phyloP scores from a whole-genome alignment of 2,329 filamentous ascomycete genomes.

The Sporothrix pseudoabietina region DNA sequence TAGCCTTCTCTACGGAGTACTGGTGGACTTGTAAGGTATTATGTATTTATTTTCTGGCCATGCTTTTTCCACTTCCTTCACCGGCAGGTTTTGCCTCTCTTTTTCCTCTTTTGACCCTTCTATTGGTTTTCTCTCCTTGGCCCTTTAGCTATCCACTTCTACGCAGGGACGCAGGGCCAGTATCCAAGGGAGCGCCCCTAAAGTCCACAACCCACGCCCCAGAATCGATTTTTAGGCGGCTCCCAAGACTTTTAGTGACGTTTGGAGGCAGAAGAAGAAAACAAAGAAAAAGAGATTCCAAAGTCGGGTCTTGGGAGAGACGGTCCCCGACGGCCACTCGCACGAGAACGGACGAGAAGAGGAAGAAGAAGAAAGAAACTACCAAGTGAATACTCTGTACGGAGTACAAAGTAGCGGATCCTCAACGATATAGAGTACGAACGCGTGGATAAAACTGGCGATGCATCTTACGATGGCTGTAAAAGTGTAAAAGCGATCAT shows the following conservation, averaged over 20 bases:
- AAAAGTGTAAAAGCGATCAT: background rate
- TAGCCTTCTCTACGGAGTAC: background rate
- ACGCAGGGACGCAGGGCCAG: background rate
- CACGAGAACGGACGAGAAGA: slow-evolving; percentile 14
- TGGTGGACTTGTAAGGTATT: too few relatives aligned
- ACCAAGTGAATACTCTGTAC: too few relatives aligned
- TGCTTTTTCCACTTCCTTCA: background rate
- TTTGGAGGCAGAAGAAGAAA: too few relatives aligned
- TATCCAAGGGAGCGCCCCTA: background rate
- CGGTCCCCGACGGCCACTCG: background rate
- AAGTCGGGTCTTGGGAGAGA: background rate
- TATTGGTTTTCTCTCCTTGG: background rate
- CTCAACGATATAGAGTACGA: background rate
- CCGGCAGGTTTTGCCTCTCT: background rate
- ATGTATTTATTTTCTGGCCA: background rate
- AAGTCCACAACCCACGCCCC: background rate
- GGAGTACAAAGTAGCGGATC: background rate
- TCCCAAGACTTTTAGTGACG: background rate
- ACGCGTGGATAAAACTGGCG: background rate
- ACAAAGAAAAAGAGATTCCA: too few relatives aligned
- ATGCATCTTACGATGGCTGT: background rate
- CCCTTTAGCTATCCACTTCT: background rate
- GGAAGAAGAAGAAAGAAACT: too few relatives aligned
- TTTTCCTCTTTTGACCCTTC: background rate
- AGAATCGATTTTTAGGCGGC: background rate